Base-by-base conservation (phyloP, 768 basidiomycete genomes). In the Podaxis sp. region DNA sequence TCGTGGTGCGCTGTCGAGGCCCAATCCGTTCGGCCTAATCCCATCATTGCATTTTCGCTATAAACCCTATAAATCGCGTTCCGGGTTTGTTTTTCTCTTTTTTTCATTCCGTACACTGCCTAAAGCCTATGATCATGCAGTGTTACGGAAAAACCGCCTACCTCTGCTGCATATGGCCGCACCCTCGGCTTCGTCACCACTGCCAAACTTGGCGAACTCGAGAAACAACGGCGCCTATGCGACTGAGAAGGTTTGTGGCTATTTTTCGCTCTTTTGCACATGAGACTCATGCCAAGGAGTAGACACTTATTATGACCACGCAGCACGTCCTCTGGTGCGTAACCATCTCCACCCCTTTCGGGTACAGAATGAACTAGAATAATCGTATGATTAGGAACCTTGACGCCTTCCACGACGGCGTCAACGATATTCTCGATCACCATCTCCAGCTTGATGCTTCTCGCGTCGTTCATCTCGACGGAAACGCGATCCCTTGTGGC, bases 291-390 rank as follows among this genome's bases (percentile, higher is more conserved):
- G 54, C 26, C 26, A 26, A 26, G 26, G 26, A 26, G 26, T 26
- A 26, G 26, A 26, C 26, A 28, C 6, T 13, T 4, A 28, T 33
- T 13, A 33, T 19, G n/a, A 42, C 17, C 38, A 15, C 7, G 52
- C 24, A 81, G 61, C 84, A 85, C 65, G 75, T 81, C 36, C 85
- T 84, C 68, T 83, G 81, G 83, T 81, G 48, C n/a, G 71, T 48
- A 6, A 44, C 11, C 52, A 4, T 56, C 42, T 13, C 36, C 4
- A n/a, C 24, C 17, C 42, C 44, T 3, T 9, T 61, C 39, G 2
- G 53, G 22, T 33, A 9, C 13, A 2, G 52, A 19, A 53, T 13
- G 46, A 22, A 8, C 19, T 11, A 44, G 22, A 4, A 4, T 4
- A 12, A 33, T 36, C 26, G 17, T 12, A 56, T 9, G 11, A 9